Evolutionary conservation across 1,284 basidiomycete species (phyloP), one percentile per base, ranked within the genome.

Genomic region (Moesziomyces parantarcticus): DNA sequence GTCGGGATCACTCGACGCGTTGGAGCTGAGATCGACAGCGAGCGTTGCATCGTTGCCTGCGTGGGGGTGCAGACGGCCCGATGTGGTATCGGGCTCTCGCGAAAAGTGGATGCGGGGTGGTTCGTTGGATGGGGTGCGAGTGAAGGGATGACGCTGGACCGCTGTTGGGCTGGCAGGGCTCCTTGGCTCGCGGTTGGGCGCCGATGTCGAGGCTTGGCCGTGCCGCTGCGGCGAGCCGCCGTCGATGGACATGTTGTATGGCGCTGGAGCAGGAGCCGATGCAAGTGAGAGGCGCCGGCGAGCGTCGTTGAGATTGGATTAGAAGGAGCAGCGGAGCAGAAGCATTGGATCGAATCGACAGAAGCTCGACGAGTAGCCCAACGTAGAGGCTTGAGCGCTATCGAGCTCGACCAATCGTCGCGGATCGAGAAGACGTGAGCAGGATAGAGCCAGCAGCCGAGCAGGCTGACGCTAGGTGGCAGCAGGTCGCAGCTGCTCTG

Each of bases 41-140:
- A 65, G 41, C 13, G 61, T 58, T 5, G 46, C 67, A 39, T 62
- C 59, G 39, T 22, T 16, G 13, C 26, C 20, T 0, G 58, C 46
- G 29, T 26, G 21, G 3, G 58, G 32, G 44, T 62, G 55, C 10
- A 45, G 23, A 6, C 29, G 39, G 26, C 43, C 21, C 9, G 45
- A 13, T 9, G 26, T 32, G 26, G 32, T 29, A 13, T 23, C 49
- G 21, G 56, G 25, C 14, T 61, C 50, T 39, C 51, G 65, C 14
- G 58, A 21, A 21, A 62, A 45, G 39, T 68, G 61, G 48, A 70
- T 58, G 55, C 67, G 67, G 18, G 67, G 67, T 21, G 67, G 61
- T 46, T 70, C 67, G 14, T 53, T 70, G 14, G 61, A 70, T 2
- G 67, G 58, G 5, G 67, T 70, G 3, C 67, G 57, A 6, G 67